These are phyloP conservation scores for Aspergillus unguis DNA, from an alignment of 2,329 filamentous ascomycete species.

Conservation along the genomic window DNA sequence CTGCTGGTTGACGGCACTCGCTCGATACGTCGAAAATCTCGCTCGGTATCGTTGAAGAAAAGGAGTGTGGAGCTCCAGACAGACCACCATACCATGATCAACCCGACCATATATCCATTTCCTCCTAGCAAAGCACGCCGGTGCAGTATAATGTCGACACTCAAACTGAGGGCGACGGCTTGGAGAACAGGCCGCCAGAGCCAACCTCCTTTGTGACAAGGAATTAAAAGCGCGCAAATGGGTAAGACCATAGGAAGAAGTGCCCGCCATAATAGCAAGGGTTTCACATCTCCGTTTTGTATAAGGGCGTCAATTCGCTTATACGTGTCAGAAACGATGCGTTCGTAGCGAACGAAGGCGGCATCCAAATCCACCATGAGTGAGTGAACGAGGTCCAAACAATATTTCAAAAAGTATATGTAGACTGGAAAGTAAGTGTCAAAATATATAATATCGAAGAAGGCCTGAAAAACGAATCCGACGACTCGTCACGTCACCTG, in stretches of 20 bases:
- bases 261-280: slow-evolving; percentile 37
- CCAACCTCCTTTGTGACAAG: slow-evolving; percentile 38
- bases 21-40: slow-evolving; percentile 56
- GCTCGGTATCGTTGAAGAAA: slow-evolving; percentile 54
- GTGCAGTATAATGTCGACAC: slow-evolving; percentile 43
- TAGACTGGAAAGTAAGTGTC: too few species aligned
- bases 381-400: neutral
- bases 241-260: slow-evolving; percentile 32
- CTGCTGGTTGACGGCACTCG: slow-evolving; percentile 21
- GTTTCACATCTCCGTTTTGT: slow-evolving; percentile 28
- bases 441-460: neutral
- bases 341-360: slow-evolving; percentile 24
- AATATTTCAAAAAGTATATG: neutral
- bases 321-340: slow-evolving; percentile 24
- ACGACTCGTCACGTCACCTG: too few species aligned
- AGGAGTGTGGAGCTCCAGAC: slow-evolving; percentile 54
- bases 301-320: slow-evolving; percentile 24
- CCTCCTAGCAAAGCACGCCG: slow-evolving; percentile 50
- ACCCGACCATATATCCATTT: slow-evolving; percentile 54
- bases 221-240: slow-evolving; percentile 51
- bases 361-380: slow-evolving; percentile 27
- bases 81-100: slow-evolving; percentile 53
- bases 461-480: too few species aligned
- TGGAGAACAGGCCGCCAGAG: slow-evolving; percentile 48
- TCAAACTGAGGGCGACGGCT: slow-evolving; percentile 41